These are phyloP conservation scores for Debaryomyces robertsiae DNA, from an alignment of 1,139 yeast species.

Conservation along the genomic window DNA sequence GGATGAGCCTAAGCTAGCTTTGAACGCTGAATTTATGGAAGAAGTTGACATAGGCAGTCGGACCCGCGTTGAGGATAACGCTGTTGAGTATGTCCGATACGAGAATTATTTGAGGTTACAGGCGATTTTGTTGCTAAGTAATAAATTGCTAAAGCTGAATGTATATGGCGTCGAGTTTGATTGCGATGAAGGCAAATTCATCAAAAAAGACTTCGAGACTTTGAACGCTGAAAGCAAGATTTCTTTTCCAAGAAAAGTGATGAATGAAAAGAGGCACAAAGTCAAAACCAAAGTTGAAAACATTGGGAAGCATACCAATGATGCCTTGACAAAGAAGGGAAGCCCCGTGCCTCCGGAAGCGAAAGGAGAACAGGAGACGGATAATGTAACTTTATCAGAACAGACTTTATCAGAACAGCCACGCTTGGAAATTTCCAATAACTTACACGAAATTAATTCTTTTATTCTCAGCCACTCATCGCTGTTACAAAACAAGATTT, in stretches of 20 bases:
- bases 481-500: constrained; percentile 18
- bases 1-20: neutral
- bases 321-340: constrained; percentile 6
- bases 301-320: neutral
- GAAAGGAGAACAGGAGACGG: constrained; percentile 7
- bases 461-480: constrained; percentile 32
- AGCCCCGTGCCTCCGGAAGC: neutral
- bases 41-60: no score
- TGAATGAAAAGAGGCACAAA: neutral
- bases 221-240: neutral
- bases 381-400: constrained; percentile 10
- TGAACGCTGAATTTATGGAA: no score
- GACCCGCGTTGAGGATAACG: no score
- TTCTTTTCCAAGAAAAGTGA: neutral
- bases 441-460: constrained; percentile 35
- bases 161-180: constrained; percentile 15
- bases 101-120: constrained; percentile 28
- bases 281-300: constrained; percentile 12
- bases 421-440: constrained; percentile 18
- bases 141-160: constrained; percentile 17
- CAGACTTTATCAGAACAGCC: constrained; percentile 6
- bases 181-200: constrained; percentile 8
- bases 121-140: constrained; percentile 26
- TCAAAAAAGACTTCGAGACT: neutral
- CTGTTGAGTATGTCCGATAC: constrained; percentile 18